Evolutionary conservation across 306 rosid genomes (phyloP).

Genomic region (Astragalus membranaceus): DNA sequence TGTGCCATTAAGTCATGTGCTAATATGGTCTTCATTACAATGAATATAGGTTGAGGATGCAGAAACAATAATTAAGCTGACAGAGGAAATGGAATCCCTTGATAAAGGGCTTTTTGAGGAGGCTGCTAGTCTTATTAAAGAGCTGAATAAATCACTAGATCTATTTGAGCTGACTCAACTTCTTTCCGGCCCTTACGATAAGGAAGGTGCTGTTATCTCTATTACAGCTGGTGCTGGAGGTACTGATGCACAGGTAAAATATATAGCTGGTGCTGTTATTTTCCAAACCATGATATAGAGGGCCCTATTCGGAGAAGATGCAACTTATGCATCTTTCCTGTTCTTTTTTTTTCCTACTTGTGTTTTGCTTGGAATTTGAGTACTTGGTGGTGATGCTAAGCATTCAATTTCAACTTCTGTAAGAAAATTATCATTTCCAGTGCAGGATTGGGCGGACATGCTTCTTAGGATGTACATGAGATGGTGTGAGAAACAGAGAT

Average conservation of each 20-base stretch:
- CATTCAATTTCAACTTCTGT: conserved; percentile 26
- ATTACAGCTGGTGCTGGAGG: conserved; percentile 98
- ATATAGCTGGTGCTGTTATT: conserved; percentile 27
- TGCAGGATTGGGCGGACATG: conserved; percentile 99
- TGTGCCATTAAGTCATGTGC: background rate
- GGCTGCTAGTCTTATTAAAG: conserved; percentile 73
- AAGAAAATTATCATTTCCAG: conserved; percentile 50
- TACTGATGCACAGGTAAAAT: conserved; percentile 98
- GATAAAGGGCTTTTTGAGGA: conserved; percentile 80
- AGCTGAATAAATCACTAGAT: conserved; percentile 73
- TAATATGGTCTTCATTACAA: background rate
- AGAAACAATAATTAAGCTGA: conserved; percentile 76
- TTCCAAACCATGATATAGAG: background rate
- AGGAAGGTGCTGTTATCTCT: conserved; percentile 80
- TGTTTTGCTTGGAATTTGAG: conserved; percentile 19
- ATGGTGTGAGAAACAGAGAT: conserved; percentile 93
- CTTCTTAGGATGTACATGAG: conserved; percentile 94
- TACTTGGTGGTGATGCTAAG: conserved; percentile 26
- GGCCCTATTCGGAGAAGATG: background rate
- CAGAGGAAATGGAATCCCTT: conserved; percentile 82
- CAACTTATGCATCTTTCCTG: background rate
- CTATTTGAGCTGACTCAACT: conserved; percentile 86
- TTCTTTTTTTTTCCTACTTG: background rate
- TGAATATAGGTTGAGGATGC: conserved; percentile 85
- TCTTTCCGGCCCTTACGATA: conserved; percentile 93